Evolutionary conservation across 768 basidiomycete genomes (phyloP).

Genomic region (Melanogaster broomeanus): DNA sequence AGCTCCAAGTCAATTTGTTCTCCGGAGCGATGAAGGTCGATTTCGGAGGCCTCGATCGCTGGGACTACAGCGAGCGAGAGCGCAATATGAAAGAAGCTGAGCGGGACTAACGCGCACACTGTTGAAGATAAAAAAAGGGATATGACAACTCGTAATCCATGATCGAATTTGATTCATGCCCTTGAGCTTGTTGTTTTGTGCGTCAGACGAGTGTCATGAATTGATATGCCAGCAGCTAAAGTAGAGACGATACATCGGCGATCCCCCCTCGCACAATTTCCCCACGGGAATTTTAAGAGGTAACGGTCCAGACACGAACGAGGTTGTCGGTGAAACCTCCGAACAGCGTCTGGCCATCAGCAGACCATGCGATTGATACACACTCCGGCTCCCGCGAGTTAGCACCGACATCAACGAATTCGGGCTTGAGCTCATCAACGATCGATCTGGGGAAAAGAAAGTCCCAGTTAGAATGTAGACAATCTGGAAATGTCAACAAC

Average conservation of each 20-base stretch:
- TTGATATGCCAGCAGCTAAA: conserved; percentile 24
- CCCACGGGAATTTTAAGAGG: conserved; percentile 38
- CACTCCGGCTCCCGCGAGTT: conserved; percentile 85
- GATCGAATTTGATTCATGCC: neutral
- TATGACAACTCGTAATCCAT: neutral
- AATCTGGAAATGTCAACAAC: conserved; percentile 33
- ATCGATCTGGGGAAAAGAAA: conserved; percentile 63
- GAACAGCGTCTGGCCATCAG: conserved; percentile 96
- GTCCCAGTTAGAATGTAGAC: conserved; percentile 1
- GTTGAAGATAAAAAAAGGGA: neutral
- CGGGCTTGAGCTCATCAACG: conserved; percentile 98
- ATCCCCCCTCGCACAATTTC: conserved; percentile 20
- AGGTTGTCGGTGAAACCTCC: conserved; percentile 96
- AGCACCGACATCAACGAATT: conserved; percentile 76
- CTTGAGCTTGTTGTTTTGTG: neutral
- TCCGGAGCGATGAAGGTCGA: conserved; percentile 64
- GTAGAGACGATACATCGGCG: conserved; percentile 25
- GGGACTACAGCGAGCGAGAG: conserved; percentile 62
- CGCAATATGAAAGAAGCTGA: conserved; percentile 65
- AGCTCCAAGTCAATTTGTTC: conserved; percentile 69
- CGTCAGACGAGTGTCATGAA: conserved; percentile 14
- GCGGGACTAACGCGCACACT: neutral
- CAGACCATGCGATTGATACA: conserved; percentile 97
- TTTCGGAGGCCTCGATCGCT: conserved; percentile 76
- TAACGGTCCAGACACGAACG: conserved; percentile 91